Conservation (phyloP, 2,329 filamentous ascomycete genomes). For the Akanthomyces lecanii region DNA sequence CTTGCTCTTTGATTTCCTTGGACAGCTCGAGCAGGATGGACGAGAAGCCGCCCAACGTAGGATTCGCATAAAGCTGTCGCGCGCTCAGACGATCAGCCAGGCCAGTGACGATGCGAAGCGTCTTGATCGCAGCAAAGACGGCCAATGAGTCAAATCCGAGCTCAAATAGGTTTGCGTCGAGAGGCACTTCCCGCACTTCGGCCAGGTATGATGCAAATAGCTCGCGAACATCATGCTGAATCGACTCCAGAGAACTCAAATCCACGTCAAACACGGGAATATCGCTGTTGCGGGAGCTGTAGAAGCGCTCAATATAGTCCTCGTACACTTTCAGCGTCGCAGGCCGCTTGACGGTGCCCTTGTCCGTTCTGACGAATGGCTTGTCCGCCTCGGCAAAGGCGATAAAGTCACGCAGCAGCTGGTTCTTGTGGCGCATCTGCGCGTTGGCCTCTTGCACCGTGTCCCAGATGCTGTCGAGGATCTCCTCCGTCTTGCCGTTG, state of each 20-base stretch:
- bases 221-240: constrained; percentile 21
- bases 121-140: constrained; percentile 28
- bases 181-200: constrained; percentile 17
- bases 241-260: constrained; percentile 23
- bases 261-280: constrained; percentile 20
- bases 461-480: constrained; percentile 43
- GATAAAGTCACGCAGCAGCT: constrained; percentile 39
- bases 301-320: constrained; percentile 44
- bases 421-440: constrained; percentile 35
- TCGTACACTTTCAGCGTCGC: constrained; percentile 37
- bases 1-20: constrained; percentile 17
- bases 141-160: constrained; percentile 32
- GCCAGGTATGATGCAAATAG: constrained; percentile 22
- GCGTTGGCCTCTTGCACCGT: constrained; percentile 41
- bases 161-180: constrained; percentile 26
- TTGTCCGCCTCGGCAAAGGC: constrained; percentile 37
- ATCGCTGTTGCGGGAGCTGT: constrained; percentile 26
- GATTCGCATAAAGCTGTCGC: constrained; percentile 33
- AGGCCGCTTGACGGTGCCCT: constrained; percentile 41
- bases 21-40: constrained; percentile 21
- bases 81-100: constrained; percentile 29
- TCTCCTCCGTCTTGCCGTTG: constrained; percentile 19
- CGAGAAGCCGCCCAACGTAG: constrained; percentile 26
- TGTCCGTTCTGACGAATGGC: constrained; percentile 42
- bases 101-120: constrained; percentile 27